These are phyloP conservation scores for Mrakia blollopis DNA, from an alignment of 768 basidiomycete genomes.

Conservation along the genomic window DNA sequence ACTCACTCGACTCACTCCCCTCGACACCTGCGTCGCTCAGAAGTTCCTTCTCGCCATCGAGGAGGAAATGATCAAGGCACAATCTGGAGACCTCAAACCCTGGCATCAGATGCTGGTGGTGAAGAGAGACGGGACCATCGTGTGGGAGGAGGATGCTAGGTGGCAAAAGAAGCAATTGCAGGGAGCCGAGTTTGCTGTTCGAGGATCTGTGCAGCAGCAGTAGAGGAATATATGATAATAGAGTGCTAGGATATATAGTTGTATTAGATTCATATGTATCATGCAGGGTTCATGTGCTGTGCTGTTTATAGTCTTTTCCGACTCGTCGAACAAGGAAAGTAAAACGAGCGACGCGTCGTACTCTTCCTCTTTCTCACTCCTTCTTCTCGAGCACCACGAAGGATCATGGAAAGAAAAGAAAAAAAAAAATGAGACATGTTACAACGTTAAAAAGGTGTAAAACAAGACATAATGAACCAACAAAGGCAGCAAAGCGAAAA, in stretches of 20 bases:
- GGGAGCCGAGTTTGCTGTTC: background rate
- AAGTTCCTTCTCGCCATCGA: constrained; percentile 56
- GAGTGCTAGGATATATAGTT: background rate
- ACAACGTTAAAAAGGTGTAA: too few relatives aligned
- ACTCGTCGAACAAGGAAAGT: too few relatives aligned
- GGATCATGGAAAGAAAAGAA: too few relatives aligned
- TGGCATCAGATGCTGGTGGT: constrained; percentile 52
- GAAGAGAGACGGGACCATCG: constrained; percentile 52
- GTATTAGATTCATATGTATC: background rate
- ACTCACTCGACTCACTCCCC: constrained; percentile 49
- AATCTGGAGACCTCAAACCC: constrained; percentile 39
- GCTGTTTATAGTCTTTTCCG: too few relatives aligned
- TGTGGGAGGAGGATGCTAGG: constrained; percentile 54
- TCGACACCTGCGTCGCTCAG: constrained; percentile 53
- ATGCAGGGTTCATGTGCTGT: background rate
- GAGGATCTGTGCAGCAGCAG: constrained; percentile 1
- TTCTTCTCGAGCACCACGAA: too few relatives aligned
- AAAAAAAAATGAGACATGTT: too few relatives aligned
- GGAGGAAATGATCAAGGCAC: constrained; percentile 46
- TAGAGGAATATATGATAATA: background rate
- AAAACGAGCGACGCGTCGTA: too few relatives aligned
- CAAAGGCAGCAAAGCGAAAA: too few relatives aligned
- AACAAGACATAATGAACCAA: too few relatives aligned
- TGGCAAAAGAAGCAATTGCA: constrained; percentile 45
- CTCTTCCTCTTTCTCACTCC: too few relatives aligned